phyloP scores from a whole-genome alignment of 495 filamentous ascomycete genomes.

The Penicillium argentinense region DNA sequence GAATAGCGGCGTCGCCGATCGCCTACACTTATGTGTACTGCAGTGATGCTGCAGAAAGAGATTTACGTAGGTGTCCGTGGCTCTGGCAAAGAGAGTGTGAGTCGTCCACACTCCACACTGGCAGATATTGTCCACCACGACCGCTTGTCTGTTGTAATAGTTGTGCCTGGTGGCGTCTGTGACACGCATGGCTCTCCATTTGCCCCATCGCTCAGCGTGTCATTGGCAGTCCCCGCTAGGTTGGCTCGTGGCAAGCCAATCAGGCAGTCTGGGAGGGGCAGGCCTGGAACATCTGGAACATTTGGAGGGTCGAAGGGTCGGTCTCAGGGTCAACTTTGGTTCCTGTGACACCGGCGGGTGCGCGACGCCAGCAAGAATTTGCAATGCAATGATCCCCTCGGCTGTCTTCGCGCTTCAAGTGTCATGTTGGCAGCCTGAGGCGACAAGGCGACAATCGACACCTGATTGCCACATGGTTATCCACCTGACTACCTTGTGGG shows the following conservation, averaged over 20 bases:
- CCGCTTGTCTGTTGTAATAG: background rate
- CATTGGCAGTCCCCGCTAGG: slow-evolving; percentile 4
- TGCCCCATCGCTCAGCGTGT: background rate
- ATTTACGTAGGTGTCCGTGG: background rate
- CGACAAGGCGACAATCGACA: too few species aligned
- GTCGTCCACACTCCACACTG: background rate
- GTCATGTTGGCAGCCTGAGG: too few species aligned
- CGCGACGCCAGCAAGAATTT: too few species aligned
- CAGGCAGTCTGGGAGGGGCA: background rate
- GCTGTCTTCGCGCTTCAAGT: too few species aligned
- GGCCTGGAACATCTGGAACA: slow-evolving; percentile 15
- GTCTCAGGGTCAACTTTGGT: background rate
- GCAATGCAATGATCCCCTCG: too few species aligned
- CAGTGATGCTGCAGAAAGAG: background rate
- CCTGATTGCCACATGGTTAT: too few species aligned
- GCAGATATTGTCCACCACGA: background rate
- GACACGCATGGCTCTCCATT: slow-evolving; percentile 6
- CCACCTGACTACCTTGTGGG: too few species aligned
- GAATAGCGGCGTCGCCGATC: slow-evolving; percentile 10
- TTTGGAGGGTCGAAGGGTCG: slow-evolving; percentile 3
- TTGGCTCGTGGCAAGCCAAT: slow-evolving; percentile 1
- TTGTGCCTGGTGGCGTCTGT: slow-evolving; percentile 8
- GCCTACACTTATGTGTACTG: background rate
- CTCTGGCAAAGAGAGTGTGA: background rate
- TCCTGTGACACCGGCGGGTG: background rate